Evolutionary conservation across 805 yeast genomes (phyloP), one percentile per base, ranked within the genome.

Genomic region (Kuraishia molischiana): DNA sequence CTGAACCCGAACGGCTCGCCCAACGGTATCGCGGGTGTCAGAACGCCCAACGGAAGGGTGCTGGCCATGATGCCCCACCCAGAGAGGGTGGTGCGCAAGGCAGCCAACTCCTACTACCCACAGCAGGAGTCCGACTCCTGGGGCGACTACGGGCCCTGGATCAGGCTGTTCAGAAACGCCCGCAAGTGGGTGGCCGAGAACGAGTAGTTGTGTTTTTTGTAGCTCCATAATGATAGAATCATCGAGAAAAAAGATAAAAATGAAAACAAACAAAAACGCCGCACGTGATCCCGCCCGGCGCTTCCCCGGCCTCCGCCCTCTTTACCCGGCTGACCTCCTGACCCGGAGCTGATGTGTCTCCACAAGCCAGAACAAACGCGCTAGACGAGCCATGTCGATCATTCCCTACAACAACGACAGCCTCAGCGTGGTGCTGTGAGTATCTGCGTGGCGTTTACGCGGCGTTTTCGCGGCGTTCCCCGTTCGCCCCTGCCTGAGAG

Each of bases 41-140:
- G 81, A 45, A 77, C 89, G 38, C 85, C 86, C 38, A 86, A 85
- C 54, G 97, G 97, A 46, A 79, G 98, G 59, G 97, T 92, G 3
- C 67, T 92, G 51, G 97, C 97, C 4, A 77, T 92, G 87, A 92
- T 92, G 98, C 98, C 98, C 34, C 98, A 92, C 59, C 98, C 98
- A 19, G 98, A 92, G 64, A 85, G 98, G 66, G 92, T 85, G 37
- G 71, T 79, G 40, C 74, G 96, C 64, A 67, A 79, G 54, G 95
- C 85, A 60, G 68, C 94, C 39, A 90, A 90, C 65, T 86, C 97
- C 3, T 90, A 85, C 78, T 85, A 85, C 55, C 96, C 97, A 36
- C 48, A 46, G 18, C 67, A 66, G 36, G 77, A 72, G 37, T 69
- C 69, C 35, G 69, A 64, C 19, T 64, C 66, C 39, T 85, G 95